phyloP scores from a whole-genome alignment of 768 basidiomycete genomes.

The Wakefieldia striispora region DNA sequence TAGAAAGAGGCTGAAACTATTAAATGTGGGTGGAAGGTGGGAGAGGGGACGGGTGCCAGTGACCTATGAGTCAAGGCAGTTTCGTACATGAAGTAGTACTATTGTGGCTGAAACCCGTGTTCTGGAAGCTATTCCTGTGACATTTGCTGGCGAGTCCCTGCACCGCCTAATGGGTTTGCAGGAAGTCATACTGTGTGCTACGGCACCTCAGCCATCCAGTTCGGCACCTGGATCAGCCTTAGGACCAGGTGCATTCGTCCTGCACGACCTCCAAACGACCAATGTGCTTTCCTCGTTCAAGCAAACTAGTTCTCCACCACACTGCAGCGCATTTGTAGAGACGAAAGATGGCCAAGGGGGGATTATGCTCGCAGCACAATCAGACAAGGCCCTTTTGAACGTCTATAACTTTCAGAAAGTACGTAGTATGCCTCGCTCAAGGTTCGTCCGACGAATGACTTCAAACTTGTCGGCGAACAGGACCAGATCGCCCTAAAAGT shows the following conservation, averaged over 20 bases:
- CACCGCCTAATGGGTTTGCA: slow-evolving; percentile 50
- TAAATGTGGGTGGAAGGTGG: neutral
- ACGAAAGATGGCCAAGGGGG: slow-evolving; percentile 77
- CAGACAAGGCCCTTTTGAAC: slow-evolving; percentile 84
- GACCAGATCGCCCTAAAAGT: slow-evolving; percentile 88
- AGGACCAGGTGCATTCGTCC: slow-evolving; percentile 61
- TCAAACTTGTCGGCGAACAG: slow-evolving; percentile 38
- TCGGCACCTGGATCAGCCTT: slow-evolving; percentile 37
- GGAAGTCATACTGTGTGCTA: slow-evolving; percentile 65
- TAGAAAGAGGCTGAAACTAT: neutral
- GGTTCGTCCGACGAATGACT: neutral
- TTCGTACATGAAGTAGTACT: neutral
- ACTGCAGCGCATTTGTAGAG: slow-evolving; percentile 68
- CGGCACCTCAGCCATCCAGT: slow-evolving; percentile 43
- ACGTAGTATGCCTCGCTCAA: slow-evolving; percentile 10
- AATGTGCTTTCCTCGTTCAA: slow-evolving; percentile 83
- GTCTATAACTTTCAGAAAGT: slow-evolving; percentile 96
- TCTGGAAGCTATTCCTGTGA: neutral
- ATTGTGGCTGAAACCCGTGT: slow-evolving; percentile 18
- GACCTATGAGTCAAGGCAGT: neutral
- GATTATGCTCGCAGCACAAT: slow-evolving; percentile 78
- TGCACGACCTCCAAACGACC: slow-evolving; percentile 84
- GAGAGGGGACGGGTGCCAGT: neutral
- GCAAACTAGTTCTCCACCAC: slow-evolving; percentile 63
- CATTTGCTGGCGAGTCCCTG: no score